phyloP scores from a whole-genome alignment of 164 flowering plant species.

The Nymphaea thermarum region DNA sequence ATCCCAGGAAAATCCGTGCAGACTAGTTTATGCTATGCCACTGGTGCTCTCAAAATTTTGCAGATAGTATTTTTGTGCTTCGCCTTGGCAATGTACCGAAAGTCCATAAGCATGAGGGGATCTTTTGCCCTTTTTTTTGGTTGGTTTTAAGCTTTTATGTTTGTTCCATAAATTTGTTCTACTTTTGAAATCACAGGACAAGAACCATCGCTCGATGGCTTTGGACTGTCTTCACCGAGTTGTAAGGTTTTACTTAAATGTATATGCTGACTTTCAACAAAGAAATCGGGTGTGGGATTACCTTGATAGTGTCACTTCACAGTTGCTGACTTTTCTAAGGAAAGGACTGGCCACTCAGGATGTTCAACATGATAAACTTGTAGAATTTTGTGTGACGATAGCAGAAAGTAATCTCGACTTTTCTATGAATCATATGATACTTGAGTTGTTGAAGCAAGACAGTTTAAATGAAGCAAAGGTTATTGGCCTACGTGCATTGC shows the following conservation, averaged over 20 bases:
- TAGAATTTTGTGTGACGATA: conserved; percentile 95
- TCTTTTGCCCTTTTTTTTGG: not conserved
- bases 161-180: not conserved
- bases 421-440: conserved; percentile 90
- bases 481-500: conserved; percentile 92
- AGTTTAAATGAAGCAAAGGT: conserved; percentile 93
- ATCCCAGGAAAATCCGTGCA: too few species aligned
- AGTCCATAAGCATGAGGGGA: not conserved
- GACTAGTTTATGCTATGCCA: too few species aligned
- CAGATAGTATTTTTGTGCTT: too few species aligned
- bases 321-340: conserved; percentile 67
- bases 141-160: not conserved
- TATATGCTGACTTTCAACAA: conserved; percentile 72
- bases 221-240: conserved; percentile 97
- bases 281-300: conserved; percentile 95
- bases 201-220: conserved; percentile 96
- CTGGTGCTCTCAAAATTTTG: too few species aligned
- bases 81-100: too few species aligned
- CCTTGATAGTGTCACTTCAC: conserved; percentile 95
- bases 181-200: conserved; percentile 48
- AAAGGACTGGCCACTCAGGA: conserved; percentile 98
- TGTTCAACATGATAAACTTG: conserved; percentile 95
- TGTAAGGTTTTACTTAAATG: conserved; percentile 81
- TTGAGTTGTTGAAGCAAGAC: conserved; percentile 86
- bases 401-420: conserved; percentile 97